A percentile compares a stretch with the other conserved stretches of the same genome.
Conservation (phyloP, 2,329 filamentous ascomycete genomes). For the Aphanocladium album region DNA sequence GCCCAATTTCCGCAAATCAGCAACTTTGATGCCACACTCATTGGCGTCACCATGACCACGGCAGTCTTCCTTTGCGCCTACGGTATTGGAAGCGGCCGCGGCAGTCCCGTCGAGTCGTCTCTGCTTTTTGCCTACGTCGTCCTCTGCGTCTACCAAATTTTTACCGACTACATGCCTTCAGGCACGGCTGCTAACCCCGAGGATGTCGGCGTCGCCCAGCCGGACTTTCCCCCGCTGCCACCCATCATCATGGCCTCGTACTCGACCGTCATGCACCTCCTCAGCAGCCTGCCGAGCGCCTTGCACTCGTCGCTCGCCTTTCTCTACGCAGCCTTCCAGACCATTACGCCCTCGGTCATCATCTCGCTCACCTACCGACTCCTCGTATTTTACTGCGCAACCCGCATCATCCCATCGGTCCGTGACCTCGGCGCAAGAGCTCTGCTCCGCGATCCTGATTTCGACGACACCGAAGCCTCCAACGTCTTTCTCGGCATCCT, state of each 20-base stretch:
- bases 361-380: slow-evolving; percentile 92
- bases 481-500: slow-evolving; percentile 76
- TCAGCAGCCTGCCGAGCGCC: slow-evolving; percentile 77
- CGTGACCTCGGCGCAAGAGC: slow-evolving; percentile 79
- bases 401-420: slow-evolving; percentile 90
- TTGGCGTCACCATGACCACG: slow-evolving; percentile 87
- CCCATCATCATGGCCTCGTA: slow-evolving; percentile 99
- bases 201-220: slow-evolving; percentile 51
- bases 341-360: slow-evolving; percentile 91
- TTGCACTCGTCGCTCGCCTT: slow-evolving; percentile 81
- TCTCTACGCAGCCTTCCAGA: slow-evolving; percentile 86
- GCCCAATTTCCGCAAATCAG: slow-evolving; percentile 89
- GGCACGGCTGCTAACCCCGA: slow-evolving; percentile 53
- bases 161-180: slow-evolving; percentile 92
- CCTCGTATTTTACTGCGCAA: slow-evolving; percentile 92
- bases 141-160: slow-evolving; percentile 98
- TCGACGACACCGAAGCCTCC: slow-evolving; percentile 81
- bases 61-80: slow-evolving; percentile 89
- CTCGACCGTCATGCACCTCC: slow-evolving; percentile 78
- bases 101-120: slow-evolving; percentile 92
- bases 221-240: slow-evolving; percentile 93
- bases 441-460: slow-evolving; percentile 74
- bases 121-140: slow-evolving; percentile 95
- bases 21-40: slow-evolving; percentile 87
- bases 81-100: slow-evolving; percentile 88